A percentile compares a stretch with the other conserved stretches of the same genome.
phyloP scores from a whole-genome alignment of 306 rosid species.

The Quercus glauca region DNA sequence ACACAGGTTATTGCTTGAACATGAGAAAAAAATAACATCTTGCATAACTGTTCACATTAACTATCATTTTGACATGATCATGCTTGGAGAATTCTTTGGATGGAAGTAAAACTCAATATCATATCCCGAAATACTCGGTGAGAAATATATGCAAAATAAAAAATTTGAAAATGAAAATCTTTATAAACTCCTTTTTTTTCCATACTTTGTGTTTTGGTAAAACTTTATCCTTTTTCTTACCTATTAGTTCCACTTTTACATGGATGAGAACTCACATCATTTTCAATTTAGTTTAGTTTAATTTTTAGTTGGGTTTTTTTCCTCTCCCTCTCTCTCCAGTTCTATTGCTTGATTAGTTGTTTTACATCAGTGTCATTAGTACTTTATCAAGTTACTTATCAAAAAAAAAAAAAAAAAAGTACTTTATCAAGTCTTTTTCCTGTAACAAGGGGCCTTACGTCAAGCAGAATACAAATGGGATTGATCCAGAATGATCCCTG shows the following conservation, averaged over 20 bases:
- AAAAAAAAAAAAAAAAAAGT: no score
- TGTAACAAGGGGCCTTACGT: background rate
- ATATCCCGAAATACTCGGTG: background rate
- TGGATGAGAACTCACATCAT: background rate
- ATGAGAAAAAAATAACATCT: background rate
- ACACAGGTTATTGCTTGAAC: background rate
- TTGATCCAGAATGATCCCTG: background rate
- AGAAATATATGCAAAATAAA: background rate
- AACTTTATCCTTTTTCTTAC: background rate
- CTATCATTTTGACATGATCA: background rate
- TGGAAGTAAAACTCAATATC: background rate
- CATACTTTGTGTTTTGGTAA: background rate
- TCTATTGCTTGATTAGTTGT: background rate
- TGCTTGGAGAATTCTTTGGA: background rate
- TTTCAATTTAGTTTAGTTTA: background rate
- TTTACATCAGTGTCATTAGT: background rate
- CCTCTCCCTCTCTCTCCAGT: background rate
- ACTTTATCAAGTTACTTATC: background rate
- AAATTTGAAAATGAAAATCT: background rate
- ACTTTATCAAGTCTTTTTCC: background rate
- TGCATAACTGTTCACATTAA: background rate
- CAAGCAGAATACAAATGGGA: conserved; percentile 1
- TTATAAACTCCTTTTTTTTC: background rate
- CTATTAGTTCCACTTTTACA: background rate
- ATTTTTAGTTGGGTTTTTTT: no score